phyloP scores from a whole-genome alignment of 2,329 filamentous ascomycete species.

The Fusarium camptoceras region DNA sequence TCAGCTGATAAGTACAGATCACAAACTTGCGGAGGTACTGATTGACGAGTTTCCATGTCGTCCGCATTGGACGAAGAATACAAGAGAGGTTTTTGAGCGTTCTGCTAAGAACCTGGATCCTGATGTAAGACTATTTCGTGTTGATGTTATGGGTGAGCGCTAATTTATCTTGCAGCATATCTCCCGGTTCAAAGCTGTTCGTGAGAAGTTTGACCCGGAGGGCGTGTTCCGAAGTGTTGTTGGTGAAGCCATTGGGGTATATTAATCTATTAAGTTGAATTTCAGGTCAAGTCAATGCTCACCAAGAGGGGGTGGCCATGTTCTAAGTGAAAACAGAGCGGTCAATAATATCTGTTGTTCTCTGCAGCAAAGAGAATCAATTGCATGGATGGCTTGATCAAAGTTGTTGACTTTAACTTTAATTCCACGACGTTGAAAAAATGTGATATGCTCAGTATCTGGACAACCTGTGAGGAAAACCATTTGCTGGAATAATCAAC shows the following conservation, averaged over 20 bases:
- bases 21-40: background rate
- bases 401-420: too few relatives aligned
- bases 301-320: too few relatives aligned
- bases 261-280: background rate
- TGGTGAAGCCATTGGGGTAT: constrained; percentile 8
- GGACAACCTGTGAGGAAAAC: rapidly evolving
- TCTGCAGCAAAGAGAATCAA: rapidly evolving
- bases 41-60: background rate
- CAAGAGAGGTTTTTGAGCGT: constrained; percentile 1
- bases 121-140: background rate
- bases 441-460: too few relatives aligned
- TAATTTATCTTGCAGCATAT: background rate
- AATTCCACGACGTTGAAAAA: too few relatives aligned
- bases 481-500: too few relatives aligned
- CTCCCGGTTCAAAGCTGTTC: background rate
- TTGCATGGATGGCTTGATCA: too few relatives aligned
- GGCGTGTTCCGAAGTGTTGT: constrained; percentile 5
- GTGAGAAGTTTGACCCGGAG: background rate
- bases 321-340: rapidly evolving
- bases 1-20: background rate
- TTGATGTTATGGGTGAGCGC: rapidly evolving
- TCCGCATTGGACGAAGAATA: constrained; percentile 15
- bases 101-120: constrained; percentile 2
- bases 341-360: background rate
- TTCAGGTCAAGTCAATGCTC: background rate